Base-by-base conservation (phyloP, 306 rosid genomes). In the Carpinus fangiana region DNA sequence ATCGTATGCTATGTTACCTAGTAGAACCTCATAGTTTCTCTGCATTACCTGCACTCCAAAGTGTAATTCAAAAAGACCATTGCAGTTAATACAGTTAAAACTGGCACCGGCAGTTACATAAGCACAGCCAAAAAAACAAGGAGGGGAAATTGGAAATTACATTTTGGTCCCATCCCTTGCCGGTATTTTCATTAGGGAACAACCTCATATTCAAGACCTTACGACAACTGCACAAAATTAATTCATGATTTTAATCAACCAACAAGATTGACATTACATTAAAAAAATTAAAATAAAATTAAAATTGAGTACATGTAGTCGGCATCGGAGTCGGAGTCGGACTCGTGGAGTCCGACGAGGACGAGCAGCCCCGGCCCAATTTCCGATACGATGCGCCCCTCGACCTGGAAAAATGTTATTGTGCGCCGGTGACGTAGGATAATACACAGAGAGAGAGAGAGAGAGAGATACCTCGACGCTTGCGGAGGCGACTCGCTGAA, bases 331-430 rank as follows among this genome's bases (percentile, higher is more conserved):
- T 84, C 85, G 75, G 97, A 71, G 80, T 94, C 98, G 70, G 98
- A 83, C 10, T 92, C 93, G 61, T 92, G 98, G 55, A 92, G 76
- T 72, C 98, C 98, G 56, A 94, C 89, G 38, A 94, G 91, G 77
- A 94, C 95, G 61, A 94, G 91, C 50, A 94, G 92, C 7, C 98
- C 98, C 4, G 97, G 95, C n/a, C 98, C 98, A 16, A 94, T 92
- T 79, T 87, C 92, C 11, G 98, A 90, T 3, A 92, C 90, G 20
- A 77, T 68, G 69, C 89, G 86, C 13, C 97, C 97, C 20, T 92
- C 98, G 20, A 94, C 95, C 93, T 89, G 88, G 34, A 81, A 84
- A n/a, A 59, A 16, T 76, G 82, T 55, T 47, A 57, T 36, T 45
- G 16, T 64, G 55, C 21, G 47, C 64, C 16, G 59, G 51, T 68